Evolutionary conservation across 257 asterid species (phyloP), one percentile per base, ranked within the genome.

Genomic region (Sherardia arvensis): DNA sequence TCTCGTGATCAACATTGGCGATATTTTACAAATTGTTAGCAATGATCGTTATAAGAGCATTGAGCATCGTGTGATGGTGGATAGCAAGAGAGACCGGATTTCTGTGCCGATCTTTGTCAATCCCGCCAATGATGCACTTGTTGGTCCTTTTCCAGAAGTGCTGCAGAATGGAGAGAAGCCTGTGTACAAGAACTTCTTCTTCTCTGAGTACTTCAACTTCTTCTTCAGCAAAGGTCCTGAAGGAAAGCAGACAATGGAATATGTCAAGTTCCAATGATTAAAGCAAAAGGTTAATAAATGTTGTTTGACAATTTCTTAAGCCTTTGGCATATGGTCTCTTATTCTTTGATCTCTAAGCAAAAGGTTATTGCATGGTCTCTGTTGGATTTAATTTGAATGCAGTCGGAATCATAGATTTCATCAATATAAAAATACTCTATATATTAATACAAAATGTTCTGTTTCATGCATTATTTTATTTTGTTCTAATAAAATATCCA

Each of bases 221-320:
- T 84, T 84, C 75, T 79, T 79, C 58, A 53, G 87, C 60, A 81
- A 81, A 65, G 80, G 76, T 7, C 85, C 82, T 61, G 81, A 81
- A 62, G 87, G 90, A 32, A 84, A 81, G 66, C 65, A 66, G 28
- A 69, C 85, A 2, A 58, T 83, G 53, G 81, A 83, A 34, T 80
- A 28, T 67, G 86, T 78, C 11, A 78, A 73, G 66, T 33, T 78
- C 18, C 79, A 77, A 82, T 49, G 63, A 20, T n/a, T 59, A 11
- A 43, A 38, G 45, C 27, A 8, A n/a, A 15, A 58, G 8, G 45
- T 21, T 1, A 29, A 28, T 58, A 32, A 59, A n/a, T 59, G 26
- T 15, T n/a, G 33, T 30, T n/a, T 58, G 45, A 8, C 5, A 18
- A 15, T 10, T 26, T 6, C 40, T 18, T 28, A 0, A 56, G 32